phyloP scores from a whole-genome alignment of 345 rosid genomes.

The Pugionium dolabratum region DNA sequence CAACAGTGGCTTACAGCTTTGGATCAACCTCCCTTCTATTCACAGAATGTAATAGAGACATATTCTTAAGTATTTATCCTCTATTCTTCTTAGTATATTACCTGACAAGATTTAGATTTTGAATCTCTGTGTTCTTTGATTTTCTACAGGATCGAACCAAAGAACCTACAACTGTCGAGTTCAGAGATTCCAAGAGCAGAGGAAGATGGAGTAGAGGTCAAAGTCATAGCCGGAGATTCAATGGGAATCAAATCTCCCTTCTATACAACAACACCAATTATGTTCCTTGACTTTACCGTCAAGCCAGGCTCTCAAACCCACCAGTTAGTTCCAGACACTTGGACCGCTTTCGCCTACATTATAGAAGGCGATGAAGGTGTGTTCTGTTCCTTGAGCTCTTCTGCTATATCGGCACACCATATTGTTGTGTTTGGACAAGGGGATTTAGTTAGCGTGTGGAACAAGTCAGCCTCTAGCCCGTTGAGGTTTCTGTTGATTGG shows the following conservation, averaged over 20 bases:
- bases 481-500: slow-evolving; percentile 67
- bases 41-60: slow-evolving; percentile 67
- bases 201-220: slow-evolving; percentile 63
- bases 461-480: slow-evolving; percentile 49
- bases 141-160: slow-evolving; percentile 74
- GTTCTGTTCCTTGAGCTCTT: slow-evolving; percentile 52
- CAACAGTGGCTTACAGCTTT: slow-evolving; percentile 85
- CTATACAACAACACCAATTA: slow-evolving; percentile 73
- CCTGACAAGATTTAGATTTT: neutral
- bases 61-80: neutral
- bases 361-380: slow-evolving; percentile 76
- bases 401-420: slow-evolving; percentile 51
- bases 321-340: slow-evolving; percentile 63
- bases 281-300: slow-evolving; percentile 77
- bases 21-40: slow-evolving; percentile 85
- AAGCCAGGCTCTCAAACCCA: slow-evolving; percentile 59
- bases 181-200: slow-evolving; percentile 62
- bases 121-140: slow-evolving; percentile 11
- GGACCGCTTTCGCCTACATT: slow-evolving; percentile 74
- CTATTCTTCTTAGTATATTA: neutral
- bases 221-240: slow-evolving; percentile 85
- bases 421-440: slow-evolving; percentile 69
- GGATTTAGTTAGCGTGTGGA: slow-evolving; percentile 73
- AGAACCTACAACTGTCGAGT: slow-evolving; percentile 54
- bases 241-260: slow-evolving; percentile 76